Evolutionary conservation across 148 eudicot genomes (phyloP), one percentile per base, ranked within the genome.

Genomic region (Rhododendron vialii): DNA sequence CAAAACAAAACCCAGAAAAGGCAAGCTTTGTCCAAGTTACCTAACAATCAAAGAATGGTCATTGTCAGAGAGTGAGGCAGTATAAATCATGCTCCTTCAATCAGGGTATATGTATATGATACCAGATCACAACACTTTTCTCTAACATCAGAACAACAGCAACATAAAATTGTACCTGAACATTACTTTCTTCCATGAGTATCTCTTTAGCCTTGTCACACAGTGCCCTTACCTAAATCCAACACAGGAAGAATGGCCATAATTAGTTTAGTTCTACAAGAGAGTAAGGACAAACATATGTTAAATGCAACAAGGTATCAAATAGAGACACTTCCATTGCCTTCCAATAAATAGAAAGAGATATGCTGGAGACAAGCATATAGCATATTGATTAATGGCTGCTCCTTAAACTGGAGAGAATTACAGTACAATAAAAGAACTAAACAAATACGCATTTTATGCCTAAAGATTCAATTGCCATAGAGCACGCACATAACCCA

Each of bases 181-280:
- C 99, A 89, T 94, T 97, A 84, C 99, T 97, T 90, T 97, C 99
- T 75, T 94, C 92, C 95, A 93, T 94, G 88, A 95, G 89, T 63
- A 97, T 93, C 94, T 97, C 99, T 90, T 97, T 97, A 36, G 98
- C 98, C 89, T 97, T 97, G 78, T 95, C 99, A 83, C 99, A 95
- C 83, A 97, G 78, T 30, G 63, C 84, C 89, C 96, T 91, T 73
- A 95, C 98, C 99, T 97, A 83, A 89, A 92, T 73, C 83, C 82
- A 85, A 53, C 79, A 53, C 87, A 89, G 73, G 53, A 48, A 48
- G 35, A 55, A 76, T 35, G n/a, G 71, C 67, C n/a, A 76, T 55
- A 67, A 14, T 22, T 38, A 38, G 38, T 73, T 22, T 38, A 38
- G 38, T 73, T 53, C 55, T 47, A 76, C 75, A 55, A 20, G 30